These are phyloP conservation scores for Saccharomycopsis sp. DNA, from an alignment of 805 yeast genomes.

Conservation along the genomic window DNA sequence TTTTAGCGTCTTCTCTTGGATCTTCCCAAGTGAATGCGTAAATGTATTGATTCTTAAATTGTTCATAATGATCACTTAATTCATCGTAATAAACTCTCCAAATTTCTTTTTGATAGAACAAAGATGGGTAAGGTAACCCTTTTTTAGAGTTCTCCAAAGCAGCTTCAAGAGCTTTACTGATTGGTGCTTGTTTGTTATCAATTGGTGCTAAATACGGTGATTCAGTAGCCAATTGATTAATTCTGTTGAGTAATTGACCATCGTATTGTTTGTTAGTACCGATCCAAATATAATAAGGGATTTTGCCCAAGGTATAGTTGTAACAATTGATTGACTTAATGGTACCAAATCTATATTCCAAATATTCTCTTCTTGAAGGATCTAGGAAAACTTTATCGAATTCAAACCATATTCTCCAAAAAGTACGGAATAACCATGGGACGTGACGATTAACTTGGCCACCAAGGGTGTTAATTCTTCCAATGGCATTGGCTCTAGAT, in stretches of 20 bases:
- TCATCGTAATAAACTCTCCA: slow-evolving; percentile 82
- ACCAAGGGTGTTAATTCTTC: slow-evolving; percentile 68
- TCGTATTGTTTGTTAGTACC: slow-evolving; percentile 60
- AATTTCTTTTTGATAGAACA: slow-evolving; percentile 68
- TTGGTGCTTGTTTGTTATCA: slow-evolving; percentile 28
- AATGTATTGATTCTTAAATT: slow-evolving; percentile 72
- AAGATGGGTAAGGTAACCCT: slow-evolving; percentile 71
- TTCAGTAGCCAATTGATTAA: slow-evolving; percentile 72
- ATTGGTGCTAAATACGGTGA: slow-evolving; percentile 72
- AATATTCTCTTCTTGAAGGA: slow-evolving; percentile 73
- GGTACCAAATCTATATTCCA: slow-evolving; percentile 79
- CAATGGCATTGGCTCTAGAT: slow-evolving; percentile 52
- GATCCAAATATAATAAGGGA: slow-evolving; percentile 79
- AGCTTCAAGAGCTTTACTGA: slow-evolving; percentile 72
- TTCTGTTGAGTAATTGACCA: slow-evolving; percentile 41
- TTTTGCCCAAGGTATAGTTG: slow-evolving; percentile 60
- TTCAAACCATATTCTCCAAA: slow-evolving; percentile 87
- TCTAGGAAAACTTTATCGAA: slow-evolving; percentile 75
- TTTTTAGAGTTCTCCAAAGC: slow-evolving; percentile 54
- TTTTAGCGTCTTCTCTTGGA: slow-evolving; percentile 70
- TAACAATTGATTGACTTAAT: slow-evolving; percentile 63
- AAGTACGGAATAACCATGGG: slow-evolving; percentile 71
- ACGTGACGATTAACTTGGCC: slow-evolving; percentile 65
- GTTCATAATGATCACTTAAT: slow-evolving; percentile 55
- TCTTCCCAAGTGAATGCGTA: slow-evolving; percentile 92